Evolutionary conservation across 331 rosid species (phyloP).

Genomic region (Cucumis variabilis): DNA sequence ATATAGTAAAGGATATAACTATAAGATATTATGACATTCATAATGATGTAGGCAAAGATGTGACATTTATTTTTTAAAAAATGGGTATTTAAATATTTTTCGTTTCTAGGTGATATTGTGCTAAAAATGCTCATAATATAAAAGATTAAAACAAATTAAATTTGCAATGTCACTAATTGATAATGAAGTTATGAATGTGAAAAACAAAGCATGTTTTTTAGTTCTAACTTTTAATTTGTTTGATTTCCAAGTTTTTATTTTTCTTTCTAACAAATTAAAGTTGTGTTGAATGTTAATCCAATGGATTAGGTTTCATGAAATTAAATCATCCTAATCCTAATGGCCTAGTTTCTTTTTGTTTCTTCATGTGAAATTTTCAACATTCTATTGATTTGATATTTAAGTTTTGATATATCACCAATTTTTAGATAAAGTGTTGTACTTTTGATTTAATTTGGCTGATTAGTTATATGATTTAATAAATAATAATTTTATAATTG

Average conservation of each 20-base stretch:
- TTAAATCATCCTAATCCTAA: background rate
- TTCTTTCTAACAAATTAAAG: background rate
- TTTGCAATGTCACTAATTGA: background rate
- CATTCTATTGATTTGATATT: background rate
- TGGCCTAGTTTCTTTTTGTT: background rate
- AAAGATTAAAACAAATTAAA: background rate
- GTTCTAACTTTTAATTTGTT: background rate
- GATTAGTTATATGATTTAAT: too few species aligned
- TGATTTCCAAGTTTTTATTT: background rate
- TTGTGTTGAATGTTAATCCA: background rate
- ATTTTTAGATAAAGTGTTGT: background rate
- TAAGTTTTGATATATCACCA: background rate
- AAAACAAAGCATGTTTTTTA: background rate
- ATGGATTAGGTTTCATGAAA: constrained; percentile 8
- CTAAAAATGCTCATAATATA: background rate
- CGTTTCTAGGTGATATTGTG: background rate
- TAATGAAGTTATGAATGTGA: background rate
- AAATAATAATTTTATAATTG: too few species aligned
- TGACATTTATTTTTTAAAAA: background rate
- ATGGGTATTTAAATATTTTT: background rate
- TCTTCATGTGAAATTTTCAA: background rate
- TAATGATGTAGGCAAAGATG: background rate
- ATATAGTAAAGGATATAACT: too few species aligned
- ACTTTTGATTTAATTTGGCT: background rate
- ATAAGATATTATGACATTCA: background rate